These are phyloP conservation scores for Myrica gale DNA, from an alignment of 306 rosid genomes.

Conservation along the genomic window DNA sequence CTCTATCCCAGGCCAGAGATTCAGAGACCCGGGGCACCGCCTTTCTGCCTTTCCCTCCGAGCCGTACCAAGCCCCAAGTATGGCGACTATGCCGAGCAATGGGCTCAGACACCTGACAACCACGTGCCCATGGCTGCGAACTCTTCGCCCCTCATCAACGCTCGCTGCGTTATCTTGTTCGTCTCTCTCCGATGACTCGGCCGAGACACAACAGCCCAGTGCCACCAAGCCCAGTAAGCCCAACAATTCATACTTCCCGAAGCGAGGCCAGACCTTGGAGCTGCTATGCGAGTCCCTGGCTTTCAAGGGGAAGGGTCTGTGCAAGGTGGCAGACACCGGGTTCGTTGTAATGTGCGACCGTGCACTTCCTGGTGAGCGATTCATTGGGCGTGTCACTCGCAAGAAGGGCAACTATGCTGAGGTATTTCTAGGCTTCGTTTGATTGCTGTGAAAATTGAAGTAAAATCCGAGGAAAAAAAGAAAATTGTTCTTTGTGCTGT, in stretches of 20 bases:
- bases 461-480: not conserved
- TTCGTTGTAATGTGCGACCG: conserved; percentile 91
- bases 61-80: conserved; percentile 24
- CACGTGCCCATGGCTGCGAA: conserved; percentile 46
- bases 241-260: conserved; percentile 60
- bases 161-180: conserved; percentile 36
- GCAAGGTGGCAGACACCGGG: conserved; percentile 76
- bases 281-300: conserved; percentile 80
- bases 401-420: conserved; percentile 80
- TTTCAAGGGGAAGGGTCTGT: conserved; percentile 85
- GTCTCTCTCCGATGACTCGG: conserved; percentile 42
- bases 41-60: not conserved
- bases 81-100: conserved; percentile 64
- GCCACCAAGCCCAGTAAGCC: conserved; percentile 25
- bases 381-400: conserved; percentile 83
- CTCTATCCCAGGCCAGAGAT: conserved; percentile 11
- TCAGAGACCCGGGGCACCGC: not conserved
- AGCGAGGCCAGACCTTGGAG: conserved; percentile 83
- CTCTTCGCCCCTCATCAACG: conserved; percentile 34
- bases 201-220: conserved; percentile 26
- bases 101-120: conserved; percentile 45
- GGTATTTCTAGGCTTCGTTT: conserved; percentile 36
- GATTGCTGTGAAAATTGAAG: not conserved
- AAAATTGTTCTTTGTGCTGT: not conserved
- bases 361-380: conserved; percentile 90